Evolutionary conservation across 352 stramenopile species (phyloP).

Genomic region (Globisporangium cystogenes): DNA sequence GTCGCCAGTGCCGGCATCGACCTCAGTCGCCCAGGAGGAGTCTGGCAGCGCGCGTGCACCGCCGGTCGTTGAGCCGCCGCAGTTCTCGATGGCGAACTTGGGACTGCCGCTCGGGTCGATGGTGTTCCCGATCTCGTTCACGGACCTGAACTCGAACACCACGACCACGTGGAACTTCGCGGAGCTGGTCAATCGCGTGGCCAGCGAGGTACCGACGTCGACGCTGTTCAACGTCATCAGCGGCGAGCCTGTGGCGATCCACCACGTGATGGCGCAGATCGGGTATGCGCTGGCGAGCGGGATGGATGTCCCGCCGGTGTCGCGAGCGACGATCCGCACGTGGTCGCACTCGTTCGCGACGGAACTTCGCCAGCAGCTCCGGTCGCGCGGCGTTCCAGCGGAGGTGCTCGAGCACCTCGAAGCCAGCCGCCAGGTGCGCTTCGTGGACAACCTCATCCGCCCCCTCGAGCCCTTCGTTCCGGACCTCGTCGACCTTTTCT

Average conservation of each 20-base stretch:
- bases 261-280: conserved; percentile 49
- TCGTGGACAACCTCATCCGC: conserved; percentile 42
- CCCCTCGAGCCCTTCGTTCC: conserved; percentile 51
- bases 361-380: conserved; percentile 43
- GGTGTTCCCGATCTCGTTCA: conserved; percentile 47
- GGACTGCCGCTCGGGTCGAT: conserved; percentile 38
- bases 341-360: conserved; percentile 44
- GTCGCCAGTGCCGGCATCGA: background rate
- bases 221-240: conserved; percentile 51
- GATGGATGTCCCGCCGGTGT: conserved; percentile 53
- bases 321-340: conserved; percentile 40
- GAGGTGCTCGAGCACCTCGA: conserved; percentile 28
- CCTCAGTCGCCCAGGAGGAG: background rate
- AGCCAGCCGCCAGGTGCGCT: conserved; percentile 14
- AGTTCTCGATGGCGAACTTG: conserved; percentile 24
- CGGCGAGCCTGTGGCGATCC: conserved; percentile 38
- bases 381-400: conserved; percentile 24
- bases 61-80: conserved; percentile 1
- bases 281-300: conserved; percentile 57
- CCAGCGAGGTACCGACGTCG: conserved; percentile 34
- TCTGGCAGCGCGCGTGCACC: background rate
- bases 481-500: conserved; percentile 47
- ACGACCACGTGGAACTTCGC: conserved; percentile 58
- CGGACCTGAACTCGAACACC: conserved; percentile 29
- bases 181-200: conserved; percentile 42